Percentiles rank a stretch among this genome's conserved stretches.
phyloP scores from a whole-genome alignment of 2,329 filamentous ascomycete genomes.

The Bipolaris cookei region DNA sequence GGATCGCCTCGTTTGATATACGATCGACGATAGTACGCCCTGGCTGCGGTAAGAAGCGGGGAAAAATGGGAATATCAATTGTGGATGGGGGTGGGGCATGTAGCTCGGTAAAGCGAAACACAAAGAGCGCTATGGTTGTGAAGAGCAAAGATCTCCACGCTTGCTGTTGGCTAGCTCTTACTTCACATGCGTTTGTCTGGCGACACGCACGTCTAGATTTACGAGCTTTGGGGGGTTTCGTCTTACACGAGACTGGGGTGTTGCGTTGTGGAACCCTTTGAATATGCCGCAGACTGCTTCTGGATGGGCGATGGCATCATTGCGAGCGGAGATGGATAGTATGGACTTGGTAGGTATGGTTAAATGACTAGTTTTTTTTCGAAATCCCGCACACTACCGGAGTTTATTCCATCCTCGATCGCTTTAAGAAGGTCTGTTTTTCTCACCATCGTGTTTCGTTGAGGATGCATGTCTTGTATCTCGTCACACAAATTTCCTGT shows the following conservation, averaged over 20 bases:
- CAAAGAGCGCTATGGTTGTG: slow-evolving; percentile 10
- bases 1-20: slow-evolving; percentile 7
- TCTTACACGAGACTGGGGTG: not conserved
- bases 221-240: too few relatives aligned
- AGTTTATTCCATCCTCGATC: too few relatives aligned
- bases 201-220: not conserved
- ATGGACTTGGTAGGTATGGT: too few relatives aligned
- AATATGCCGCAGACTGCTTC: not conserved
- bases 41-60: slow-evolving; percentile 12
- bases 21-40: slow-evolving; percentile 12
- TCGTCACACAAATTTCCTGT: not conserved
- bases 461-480: not conserved
- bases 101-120: too few relatives aligned
- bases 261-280: not conserved
- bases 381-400: too few relatives aligned
- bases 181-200: slow-evolving; percentile 13
- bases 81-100: not conserved
- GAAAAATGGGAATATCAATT: slow-evolving; percentile 6
- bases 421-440: too few relatives aligned
- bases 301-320: too few relatives aligned
- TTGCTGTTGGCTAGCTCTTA: slow-evolving; percentile 8
- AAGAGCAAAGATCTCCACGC: slow-evolving; percentile 10
- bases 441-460: too few relatives aligned
- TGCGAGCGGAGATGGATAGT: too few relatives aligned
- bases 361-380: too few relatives aligned